Base-by-base conservation (phyloP, 805 yeast genomes). In the Wilhelminamyces savonicus region DNA sequence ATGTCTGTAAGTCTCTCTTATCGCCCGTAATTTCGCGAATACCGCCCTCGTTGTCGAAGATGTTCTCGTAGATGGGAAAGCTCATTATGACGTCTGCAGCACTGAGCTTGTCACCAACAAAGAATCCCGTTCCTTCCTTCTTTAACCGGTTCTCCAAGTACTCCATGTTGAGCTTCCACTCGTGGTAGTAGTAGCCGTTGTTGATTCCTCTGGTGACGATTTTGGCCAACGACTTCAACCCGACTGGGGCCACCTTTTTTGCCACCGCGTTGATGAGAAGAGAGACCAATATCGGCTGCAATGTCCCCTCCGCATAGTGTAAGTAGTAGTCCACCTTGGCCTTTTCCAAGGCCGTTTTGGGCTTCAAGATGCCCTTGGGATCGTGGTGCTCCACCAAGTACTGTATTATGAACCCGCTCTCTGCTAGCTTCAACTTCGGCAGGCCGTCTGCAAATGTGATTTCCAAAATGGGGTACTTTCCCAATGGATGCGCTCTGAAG, bases 41-140 rank as follows among this genome's bases (percentile, higher is more conserved):
- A 2, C 59, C 63, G 2, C 43, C 52, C 29, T 51, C 59, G 38
- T 62, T 62, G 35, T 61, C 61, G 29, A 58, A 57, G 3, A 56
- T 34, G 32, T 56, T 56, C 30, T 59, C 65, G 30, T 45, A 52
- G 24, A 39, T 36, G 0, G 68, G 67, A 41, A 57, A 62, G 24
- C 54, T 52, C 27, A 61, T 43, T 6, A 61, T 54, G 15, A 62
- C 42, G 35, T 62, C 69, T 1, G 68, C 69, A 1, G 50, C 66
- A 2, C 62, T 49, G 33, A 62, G 46, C 30, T 46, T 50, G 31
- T 54, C 41, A 3, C 66, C 67, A 7, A 61, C 66, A 32, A 62
- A 58, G 33, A 39, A 60, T 1, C 62, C 62, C 6, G 58, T 53
- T n/a, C 51, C 54, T 23, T 56, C 48, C 20, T 43, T 36, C 30